These are phyloP conservation scores for Cantharellus anzutake DNA, from an alignment of 768 basidiomycete species.

Conservation along the genomic window DNA sequence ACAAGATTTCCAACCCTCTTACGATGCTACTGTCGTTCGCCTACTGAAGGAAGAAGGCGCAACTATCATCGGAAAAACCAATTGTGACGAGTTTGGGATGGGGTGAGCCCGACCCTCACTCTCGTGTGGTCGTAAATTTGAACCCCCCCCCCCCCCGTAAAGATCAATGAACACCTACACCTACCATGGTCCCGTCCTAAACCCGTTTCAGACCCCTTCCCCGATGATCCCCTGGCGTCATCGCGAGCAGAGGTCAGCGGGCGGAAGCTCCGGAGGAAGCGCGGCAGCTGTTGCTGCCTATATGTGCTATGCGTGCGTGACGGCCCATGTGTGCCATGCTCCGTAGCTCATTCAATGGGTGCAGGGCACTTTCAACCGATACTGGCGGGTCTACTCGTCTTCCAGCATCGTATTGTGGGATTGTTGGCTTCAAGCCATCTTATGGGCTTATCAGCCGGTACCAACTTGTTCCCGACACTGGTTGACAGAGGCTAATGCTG, in stretches of 20 bases:
- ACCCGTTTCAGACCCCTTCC: constrained; percentile 33
- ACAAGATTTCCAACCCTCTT: constrained; percentile 57
- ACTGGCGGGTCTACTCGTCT: constrained; percentile 89
- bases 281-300: constrained; percentile 82
- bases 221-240: constrained; percentile 11
- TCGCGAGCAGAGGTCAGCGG: constrained; percentile 42
- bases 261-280: constrained; percentile 89
- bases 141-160: constrained; percentile 4
- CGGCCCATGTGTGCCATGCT: neutral
- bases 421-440: constrained; percentile 85
- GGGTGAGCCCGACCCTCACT: constrained; percentile 34
- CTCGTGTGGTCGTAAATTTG: neutral
- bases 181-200: constrained; percentile 56
- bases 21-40: constrained; percentile 69
- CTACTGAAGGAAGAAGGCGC: constrained; percentile 45
- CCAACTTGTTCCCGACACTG: constrained; percentile 9
- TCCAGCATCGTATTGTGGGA: constrained; percentile 85
- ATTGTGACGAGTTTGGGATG: constrained; percentile 98
- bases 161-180: constrained; percentile 68
- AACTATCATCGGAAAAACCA: constrained; percentile 68
- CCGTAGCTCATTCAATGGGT: neutral
- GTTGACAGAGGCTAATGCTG: neutral
- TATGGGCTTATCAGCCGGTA: constrained; percentile 83
- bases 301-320: constrained; percentile 63
- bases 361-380: constrained; percentile 79